Conservation (phyloP, 2,329 filamentous ascomycete genomes). For the Camillea tinctor region DNA sequence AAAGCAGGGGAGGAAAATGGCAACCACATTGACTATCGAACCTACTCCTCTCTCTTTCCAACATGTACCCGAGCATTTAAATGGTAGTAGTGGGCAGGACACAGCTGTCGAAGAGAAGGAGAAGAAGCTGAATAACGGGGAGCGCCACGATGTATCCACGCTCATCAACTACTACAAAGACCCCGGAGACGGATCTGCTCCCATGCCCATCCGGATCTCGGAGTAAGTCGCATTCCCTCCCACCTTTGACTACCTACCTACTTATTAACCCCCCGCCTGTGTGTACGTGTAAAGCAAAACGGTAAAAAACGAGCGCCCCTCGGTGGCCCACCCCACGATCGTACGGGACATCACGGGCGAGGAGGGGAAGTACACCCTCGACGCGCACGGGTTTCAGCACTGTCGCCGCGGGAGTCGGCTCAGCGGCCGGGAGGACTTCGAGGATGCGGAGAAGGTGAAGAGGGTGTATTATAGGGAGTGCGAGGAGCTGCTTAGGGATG, state of each 20-base stretch:
- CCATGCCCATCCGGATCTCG: slow-evolving; percentile 28
- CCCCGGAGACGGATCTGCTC: slow-evolving; percentile 28
- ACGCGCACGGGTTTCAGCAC: slow-evolving; percentile 43
- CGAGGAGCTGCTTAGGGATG: slow-evolving; percentile 61
- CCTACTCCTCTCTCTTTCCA: not conserved
- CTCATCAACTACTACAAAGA: slow-evolving; percentile 32
- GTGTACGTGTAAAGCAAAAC: slow-evolving; percentile 20
- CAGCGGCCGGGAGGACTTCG: slow-evolving; percentile 30
- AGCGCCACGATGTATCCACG: slow-evolving; percentile 20
- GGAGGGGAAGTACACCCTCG: slow-evolving; percentile 40
- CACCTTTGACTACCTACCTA: too few species aligned
- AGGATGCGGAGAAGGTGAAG: slow-evolving; percentile 59
- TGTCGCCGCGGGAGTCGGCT: slow-evolving; percentile 31
- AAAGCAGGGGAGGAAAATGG: not conserved
- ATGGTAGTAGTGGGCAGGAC: not conserved
- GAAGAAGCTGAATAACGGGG: too few species aligned
- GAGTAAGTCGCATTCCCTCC: slow-evolving; percentile 15
- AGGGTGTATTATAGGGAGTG: slow-evolving; percentile 71
- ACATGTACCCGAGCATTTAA: not conserved
- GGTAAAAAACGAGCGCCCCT: slow-evolving; percentile 42
- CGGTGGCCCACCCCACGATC: slow-evolving; percentile 42
- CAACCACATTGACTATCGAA: not conserved
- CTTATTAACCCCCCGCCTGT: too few species aligned
- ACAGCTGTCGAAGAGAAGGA: not conserved
- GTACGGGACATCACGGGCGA: slow-evolving; percentile 40